Conservation (phyloP, 306 rosid genomes). For the Gastrolobium villosum region DNA sequence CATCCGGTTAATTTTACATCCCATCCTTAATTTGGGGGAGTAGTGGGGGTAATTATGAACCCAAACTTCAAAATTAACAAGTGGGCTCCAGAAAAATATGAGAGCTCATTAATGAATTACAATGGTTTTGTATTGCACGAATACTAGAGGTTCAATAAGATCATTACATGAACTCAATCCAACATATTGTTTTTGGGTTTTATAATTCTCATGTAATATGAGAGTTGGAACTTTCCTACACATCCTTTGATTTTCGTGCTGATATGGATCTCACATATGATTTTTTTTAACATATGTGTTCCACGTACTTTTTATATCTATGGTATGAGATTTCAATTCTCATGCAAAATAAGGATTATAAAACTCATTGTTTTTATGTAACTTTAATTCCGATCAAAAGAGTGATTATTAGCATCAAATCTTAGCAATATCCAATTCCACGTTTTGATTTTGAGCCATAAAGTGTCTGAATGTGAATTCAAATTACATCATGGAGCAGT, state of each 20-base stretch:
- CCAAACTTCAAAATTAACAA: constrained; percentile 37
- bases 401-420: background rate
- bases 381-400: background rate
- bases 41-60: constrained; percentile 29
- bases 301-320: too few species aligned
- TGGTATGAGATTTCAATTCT: too few species aligned
- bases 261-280: too few species aligned
- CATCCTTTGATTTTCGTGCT: too few species aligned
- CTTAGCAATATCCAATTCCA: background rate
- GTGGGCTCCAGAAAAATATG: background rate
- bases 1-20: background rate
- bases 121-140: background rate
- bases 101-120: constrained; percentile 33
- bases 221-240: too few species aligned
- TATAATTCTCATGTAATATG: too few species aligned
- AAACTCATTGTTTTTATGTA: background rate
- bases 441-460: too few species aligned
- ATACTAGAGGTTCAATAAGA: background rate
- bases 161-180: background rate
- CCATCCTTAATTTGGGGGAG: constrained; percentile 37
- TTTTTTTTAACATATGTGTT: too few species aligned
- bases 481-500: background rate
- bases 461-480: too few species aligned
- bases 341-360: too few species aligned
- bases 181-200: background rate